phyloP scores from a whole-genome alignment of 2,329 filamentous ascomycete species.

The Exophiala phaeomuriformis region DNA sequence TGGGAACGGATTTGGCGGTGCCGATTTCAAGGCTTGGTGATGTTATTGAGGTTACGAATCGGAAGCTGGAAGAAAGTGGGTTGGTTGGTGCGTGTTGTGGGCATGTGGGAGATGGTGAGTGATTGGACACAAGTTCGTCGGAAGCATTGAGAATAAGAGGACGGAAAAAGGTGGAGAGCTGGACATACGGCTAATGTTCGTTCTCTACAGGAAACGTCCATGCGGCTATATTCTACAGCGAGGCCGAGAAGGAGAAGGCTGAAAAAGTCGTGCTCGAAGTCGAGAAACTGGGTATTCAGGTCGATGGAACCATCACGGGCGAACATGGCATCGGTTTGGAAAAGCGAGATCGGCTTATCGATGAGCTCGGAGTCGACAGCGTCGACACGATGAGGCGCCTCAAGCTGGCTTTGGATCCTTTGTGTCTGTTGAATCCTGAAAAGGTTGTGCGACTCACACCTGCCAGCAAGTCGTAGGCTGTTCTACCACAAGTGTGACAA shows the following conservation, averaged over 20 bases:
- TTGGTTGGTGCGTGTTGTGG: conserved; percentile 77
- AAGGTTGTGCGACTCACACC: conserved; percentile 12
- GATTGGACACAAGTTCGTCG: no score
- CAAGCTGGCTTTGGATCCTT: conserved; percentile 24
- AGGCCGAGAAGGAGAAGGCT: conserved; percentile 23
- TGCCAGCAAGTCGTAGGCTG: background rate
- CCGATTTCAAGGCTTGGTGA: conserved; percentile 61
- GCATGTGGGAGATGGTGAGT: conserved; percentile 68
- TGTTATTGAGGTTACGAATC: conserved; percentile 37
- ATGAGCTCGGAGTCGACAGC: conserved; percentile 22
- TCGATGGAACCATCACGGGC: conserved; percentile 27
- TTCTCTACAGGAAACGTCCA: conserved; percentile 65
- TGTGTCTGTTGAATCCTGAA: conserved; percentile 25
- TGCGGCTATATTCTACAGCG: conserved; percentile 74
- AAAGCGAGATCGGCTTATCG: conserved; percentile 19
- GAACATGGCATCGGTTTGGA: conserved; percentile 28
- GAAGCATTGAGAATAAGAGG: no score
- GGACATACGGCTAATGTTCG: background rate
- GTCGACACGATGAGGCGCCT: conserved; percentile 26
- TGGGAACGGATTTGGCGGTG: conserved; percentile 81
- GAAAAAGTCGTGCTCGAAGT: conserved; percentile 27
- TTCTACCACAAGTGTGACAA: background rate
- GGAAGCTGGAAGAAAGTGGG: conserved; percentile 68
- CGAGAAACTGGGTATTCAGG: conserved; percentile 18
- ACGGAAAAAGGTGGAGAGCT: no score